Evolutionary conservation across 2,329 filamentous ascomycete species (phyloP).

Genomic region (Chalara sp.): DNA sequence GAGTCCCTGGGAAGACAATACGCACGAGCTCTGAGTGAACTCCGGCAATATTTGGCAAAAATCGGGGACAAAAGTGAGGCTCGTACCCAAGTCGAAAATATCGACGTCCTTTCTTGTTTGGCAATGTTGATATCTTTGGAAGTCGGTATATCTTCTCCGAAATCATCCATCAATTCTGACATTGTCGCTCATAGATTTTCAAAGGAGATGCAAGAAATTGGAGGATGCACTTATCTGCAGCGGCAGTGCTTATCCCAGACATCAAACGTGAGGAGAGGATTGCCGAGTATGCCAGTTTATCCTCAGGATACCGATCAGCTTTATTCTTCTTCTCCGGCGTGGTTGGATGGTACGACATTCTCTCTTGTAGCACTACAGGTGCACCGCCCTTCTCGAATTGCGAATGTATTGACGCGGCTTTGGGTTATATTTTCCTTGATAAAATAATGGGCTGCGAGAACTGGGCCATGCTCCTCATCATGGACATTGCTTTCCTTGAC

Average conservation of each 20-base stretch:
- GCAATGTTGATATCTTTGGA: conserved; percentile 10
- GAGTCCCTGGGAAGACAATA: conserved; percentile 4
- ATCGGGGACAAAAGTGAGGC: conserved; percentile 34
- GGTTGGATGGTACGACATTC: conserved; percentile 40
- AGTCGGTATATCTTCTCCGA: conserved; percentile 3
- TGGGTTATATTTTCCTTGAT: conserved; percentile 35
- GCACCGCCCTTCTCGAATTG: background rate
- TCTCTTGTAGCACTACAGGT: conserved; percentile 38
- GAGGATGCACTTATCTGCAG: conserved; percentile 42
- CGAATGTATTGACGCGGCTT: conserved; percentile 9
- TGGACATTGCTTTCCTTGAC: conserved; percentile 43
- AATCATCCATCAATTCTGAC: too few relatives aligned
- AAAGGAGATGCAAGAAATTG: conserved; percentile 40
- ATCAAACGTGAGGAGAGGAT: background rate
- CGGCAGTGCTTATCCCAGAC: background rate
- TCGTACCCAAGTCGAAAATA: conserved; percentile 43
- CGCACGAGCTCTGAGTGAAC: conserved; percentile 26
- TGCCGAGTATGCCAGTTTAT: background rate
- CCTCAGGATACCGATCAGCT: background rate
- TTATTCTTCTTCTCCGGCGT: conserved; percentile 40
- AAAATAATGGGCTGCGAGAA: conserved; percentile 48
- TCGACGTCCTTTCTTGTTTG: conserved; percentile 35
- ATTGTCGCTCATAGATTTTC: conserved; percentile 6
- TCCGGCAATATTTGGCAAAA: conserved; percentile 16
- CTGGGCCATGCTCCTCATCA: conserved; percentile 45